Evolutionary conservation across 441 rosid genomes (phyloP).

Genomic region (Flueggea neowawraea): DNA sequence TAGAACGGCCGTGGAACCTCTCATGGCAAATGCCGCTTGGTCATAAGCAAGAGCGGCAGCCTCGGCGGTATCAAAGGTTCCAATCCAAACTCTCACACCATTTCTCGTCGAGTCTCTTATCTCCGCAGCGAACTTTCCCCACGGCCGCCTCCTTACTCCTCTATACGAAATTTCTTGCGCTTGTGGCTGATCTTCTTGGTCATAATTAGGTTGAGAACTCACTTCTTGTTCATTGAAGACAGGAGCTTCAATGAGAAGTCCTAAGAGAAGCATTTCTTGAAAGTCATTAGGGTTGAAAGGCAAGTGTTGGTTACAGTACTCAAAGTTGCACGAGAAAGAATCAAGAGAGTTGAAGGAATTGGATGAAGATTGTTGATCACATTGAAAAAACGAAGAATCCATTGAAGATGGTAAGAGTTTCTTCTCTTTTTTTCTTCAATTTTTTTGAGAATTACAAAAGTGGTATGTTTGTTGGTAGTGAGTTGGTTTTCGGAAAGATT

Average conservation of each 20-base stretch:
- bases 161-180: slow-evolving; percentile 46
- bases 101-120: slow-evolving; percentile 85
- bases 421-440: too few relatives aligned
- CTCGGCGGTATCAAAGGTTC: slow-evolving; percentile 89
- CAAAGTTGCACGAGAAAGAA: slow-evolving; percentile 17
- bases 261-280: slow-evolving; percentile 78
- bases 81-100: slow-evolving; percentile 85
- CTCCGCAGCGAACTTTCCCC: slow-evolving; percentile 95
- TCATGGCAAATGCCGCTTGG: slow-evolving; percentile 83
- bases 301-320: slow-evolving; percentile 26
- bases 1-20: slow-evolving; percentile 71
- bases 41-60: slow-evolving; percentile 94
- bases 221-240: slow-evolving; percentile 24
- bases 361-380: slow-evolving; percentile 24
- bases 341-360: slow-evolving; percentile 26
- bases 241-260: slow-evolving; percentile 44
- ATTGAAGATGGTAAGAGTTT: not conserved
- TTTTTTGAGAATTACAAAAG: too few relatives aligned
- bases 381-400: slow-evolving; percentile 33
- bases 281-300: slow-evolving; percentile 92
- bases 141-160: slow-evolving; percentile 83
- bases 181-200: slow-evolving; percentile 23
- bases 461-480: not conserved
- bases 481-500: not conserved
- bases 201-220: slow-evolving; percentile 29